Base-by-base conservation (phyloP, 768 basidiomycete genomes). In the Leccinum imitatum region DNA sequence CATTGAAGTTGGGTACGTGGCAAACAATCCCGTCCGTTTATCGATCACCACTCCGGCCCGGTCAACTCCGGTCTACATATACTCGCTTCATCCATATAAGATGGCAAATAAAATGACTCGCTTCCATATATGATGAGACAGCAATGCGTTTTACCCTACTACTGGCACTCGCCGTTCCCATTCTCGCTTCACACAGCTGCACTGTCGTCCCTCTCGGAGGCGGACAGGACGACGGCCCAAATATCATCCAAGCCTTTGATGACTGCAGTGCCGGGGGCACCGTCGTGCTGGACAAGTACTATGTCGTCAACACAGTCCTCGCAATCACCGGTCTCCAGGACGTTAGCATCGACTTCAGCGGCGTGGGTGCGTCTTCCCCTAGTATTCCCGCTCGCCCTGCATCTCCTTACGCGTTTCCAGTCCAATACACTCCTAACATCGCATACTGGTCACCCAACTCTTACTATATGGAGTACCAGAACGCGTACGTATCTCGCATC, bases 401-500 rank as follows among this genome's bases (percentile, higher is more conserved):
- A 46, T 30, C 7, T 27, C 41, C 11, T 33, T 19, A 35, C 50
- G 10, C 50, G 19, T 57, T 15, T n/a, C 1, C 46, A 76, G 73
- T 75, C 0, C 71, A 75, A 53, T 75, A 75, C 56, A 75, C 76
- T 5, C 76, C 79, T 4, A 73, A 79, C 64, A 77, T 79, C 33
- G 69, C 73, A 0, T 30, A 79, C 61, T 79, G 78, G 78, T 70
- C 70, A 3, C 73, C 71, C 23, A 70, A 73, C 52, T 74, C 75
- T 44, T 72, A 75, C 61, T 78, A 71, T 67, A 62, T 81, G 59
- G 75, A 71, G 14, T 80, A 75, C 63, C 80, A 80, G 65, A 80
- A 79, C 54, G 77, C 73, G 77, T 79, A 46, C n/a, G 59, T 63
- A 33, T 3, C n/a, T 6, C 6, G 4, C 23, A 31, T 44, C 13